Evolutionary conservation across 2,329 filamentous ascomycete species (phyloP), one percentile per base, ranked within the genome.

Genomic region (Drechslerella stenobrocha): DNA sequence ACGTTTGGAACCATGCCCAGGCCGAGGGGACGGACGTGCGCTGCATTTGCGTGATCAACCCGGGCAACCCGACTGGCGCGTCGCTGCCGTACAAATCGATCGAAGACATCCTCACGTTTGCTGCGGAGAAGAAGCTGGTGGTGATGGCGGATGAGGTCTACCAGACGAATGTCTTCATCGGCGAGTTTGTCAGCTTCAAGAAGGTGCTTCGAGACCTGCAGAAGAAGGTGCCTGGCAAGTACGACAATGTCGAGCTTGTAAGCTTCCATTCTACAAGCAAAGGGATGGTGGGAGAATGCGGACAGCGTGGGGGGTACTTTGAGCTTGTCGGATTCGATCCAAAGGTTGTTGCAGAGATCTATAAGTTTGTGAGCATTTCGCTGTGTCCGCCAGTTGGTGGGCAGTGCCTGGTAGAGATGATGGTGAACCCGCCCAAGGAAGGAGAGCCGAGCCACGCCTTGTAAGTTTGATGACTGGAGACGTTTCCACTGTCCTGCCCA

Each of bases 211-310:
- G 91, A 70, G 82, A 87, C 73, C 80, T 97, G 74, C 92, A 97
- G 77, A 81, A 87, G 76, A 83, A 87, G 75, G 78, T 81, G 44
- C 84, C 87, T 0, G 88, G 85, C 74, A 86, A 85, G 76, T 97
- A 90, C 79, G 88, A 95, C 77, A 77, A 83, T 72, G 81, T 98
- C 66, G 91, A 97, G 80, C 84, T 98, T 61, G 92, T 87, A 48
- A 96, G 90, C 52, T 81, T 98, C 71, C 92, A 98, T 82, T 92
- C 87, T 74, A 83, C 95, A 58, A 96, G 90, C 76, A 98, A 98
- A 83, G 93, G 93, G 74, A 97, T 98, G 91, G 89, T 96, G 6
- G 93, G 93, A 75, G 93, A 98, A 81, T 98, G 93, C 77, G 93
- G 93, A 52, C 93, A 98, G 80, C 89, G 93, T 71, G 93, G 92